phyloP scores from a whole-genome alignment of 345 rosid species.

The Moringa oleifera region DNA sequence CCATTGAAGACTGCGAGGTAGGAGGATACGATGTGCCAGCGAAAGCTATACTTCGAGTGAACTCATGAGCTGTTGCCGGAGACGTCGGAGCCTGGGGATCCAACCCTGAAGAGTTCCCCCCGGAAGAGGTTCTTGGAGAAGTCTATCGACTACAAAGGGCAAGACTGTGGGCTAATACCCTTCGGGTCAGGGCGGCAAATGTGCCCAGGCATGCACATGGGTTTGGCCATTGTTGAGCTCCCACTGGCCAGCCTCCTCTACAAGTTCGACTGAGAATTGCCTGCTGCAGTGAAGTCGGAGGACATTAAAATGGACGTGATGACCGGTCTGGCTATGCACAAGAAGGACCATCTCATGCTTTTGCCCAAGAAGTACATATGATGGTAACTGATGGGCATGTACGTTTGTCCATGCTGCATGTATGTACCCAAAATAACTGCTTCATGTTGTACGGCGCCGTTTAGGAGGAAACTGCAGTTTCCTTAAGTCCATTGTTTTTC shows the following conservation, averaged over 20 bases:
- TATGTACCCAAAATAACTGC: too few relatives aligned
- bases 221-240: slow-evolving; percentile 13
- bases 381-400: too few relatives aligned
- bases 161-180: slow-evolving; percentile 19
- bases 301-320: slow-evolving; percentile 4
- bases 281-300: slow-evolving; percentile 8
- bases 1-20: slow-evolving; percentile 16
- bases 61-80: slow-evolving; percentile 33
- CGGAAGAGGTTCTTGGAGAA: slow-evolving; percentile 19
- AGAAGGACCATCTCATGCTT: too few relatives aligned
- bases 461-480: too few relatives aligned
- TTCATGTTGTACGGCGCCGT: too few relatives aligned
- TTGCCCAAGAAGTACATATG: too few relatives aligned
- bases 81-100: slow-evolving; percentile 32
- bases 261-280: slow-evolving; percentile 16
- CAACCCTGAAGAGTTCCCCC: slow-evolving; percentile 12
- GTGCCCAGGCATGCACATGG: slow-evolving; percentile 26
- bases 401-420: too few relatives aligned
- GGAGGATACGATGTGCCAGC: slow-evolving; percentile 27
- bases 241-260: slow-evolving; percentile 10
- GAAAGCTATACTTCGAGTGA: slow-evolving; percentile 25
- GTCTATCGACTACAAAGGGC: slow-evolving; percentile 21
- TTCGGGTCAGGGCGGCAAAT: slow-evolving; percentile 25
- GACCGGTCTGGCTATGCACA: too few relatives aligned
- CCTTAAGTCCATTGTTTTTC: too few relatives aligned